Conservation (phyloP, 306 rosid species). For the Neltuma alba region DNA sequence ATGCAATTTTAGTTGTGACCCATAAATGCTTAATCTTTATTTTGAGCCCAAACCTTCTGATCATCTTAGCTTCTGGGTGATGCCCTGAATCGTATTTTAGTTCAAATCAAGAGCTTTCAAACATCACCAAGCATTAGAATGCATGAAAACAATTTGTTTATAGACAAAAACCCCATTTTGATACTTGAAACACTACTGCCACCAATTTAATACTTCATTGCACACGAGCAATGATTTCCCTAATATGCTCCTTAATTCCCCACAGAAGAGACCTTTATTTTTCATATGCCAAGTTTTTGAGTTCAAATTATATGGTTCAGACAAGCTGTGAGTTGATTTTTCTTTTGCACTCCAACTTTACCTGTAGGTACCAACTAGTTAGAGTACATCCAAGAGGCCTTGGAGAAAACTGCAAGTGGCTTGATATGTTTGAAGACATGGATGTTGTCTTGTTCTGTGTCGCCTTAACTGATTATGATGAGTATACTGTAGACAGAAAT, state of each 20-base stretch:
- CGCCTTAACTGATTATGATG: slow-evolving; percentile 66
- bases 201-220: neutral
- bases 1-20: neutral
- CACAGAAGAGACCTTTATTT: neutral
- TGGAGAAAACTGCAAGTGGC: slow-evolving; percentile 74
- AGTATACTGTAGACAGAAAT: slow-evolving; percentile 43
- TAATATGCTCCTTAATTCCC: neutral
- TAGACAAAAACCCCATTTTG: neutral
- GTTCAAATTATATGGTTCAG: neutral
- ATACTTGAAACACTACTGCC: neutral
- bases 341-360: slow-evolving; percentile 24
- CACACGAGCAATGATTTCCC: neutral
- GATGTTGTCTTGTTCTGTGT: slow-evolving; percentile 66
- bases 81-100: neutral
- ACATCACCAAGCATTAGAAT: neutral
- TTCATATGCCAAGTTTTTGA: neutral
- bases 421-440: slow-evolving; percentile 74
- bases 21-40: neutral
- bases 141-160: neutral
- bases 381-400: slow-evolving; percentile 68
- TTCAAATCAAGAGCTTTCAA: slow-evolving; percentile 11
- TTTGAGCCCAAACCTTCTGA: neutral
- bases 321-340: neutral
- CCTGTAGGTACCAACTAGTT: slow-evolving; percentile 65
- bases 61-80: neutral